Conservation (phyloP, 768 basidiomycete species). For the Psilocybe sp. region DNA sequence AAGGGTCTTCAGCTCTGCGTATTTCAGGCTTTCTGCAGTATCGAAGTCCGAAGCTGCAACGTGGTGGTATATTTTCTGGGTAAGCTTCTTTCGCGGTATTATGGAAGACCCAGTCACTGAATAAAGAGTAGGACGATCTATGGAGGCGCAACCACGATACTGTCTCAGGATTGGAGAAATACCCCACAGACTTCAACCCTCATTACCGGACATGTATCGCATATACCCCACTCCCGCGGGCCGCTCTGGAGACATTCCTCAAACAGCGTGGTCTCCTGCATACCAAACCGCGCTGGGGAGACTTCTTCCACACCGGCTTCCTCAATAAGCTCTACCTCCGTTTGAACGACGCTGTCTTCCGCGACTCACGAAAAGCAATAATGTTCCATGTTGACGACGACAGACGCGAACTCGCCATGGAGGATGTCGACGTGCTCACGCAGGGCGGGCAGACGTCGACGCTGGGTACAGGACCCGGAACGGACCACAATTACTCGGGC, state of each 20-base stretch:
- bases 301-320: slow-evolving; percentile 61
- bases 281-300: slow-evolving; percentile 35
- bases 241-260: slow-evolving; percentile 64
- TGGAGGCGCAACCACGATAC: slow-evolving; percentile 70
- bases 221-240: slow-evolving; percentile 63
- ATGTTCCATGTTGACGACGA: slow-evolving; percentile 61
- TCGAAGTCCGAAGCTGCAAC: slow-evolving; percentile 45
- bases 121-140: slow-evolving; percentile 56
- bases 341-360: slow-evolving; percentile 66
- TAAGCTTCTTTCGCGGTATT: slow-evolving; percentile 24
- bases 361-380: slow-evolving; percentile 48
- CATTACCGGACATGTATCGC: slow-evolving; percentile 72
- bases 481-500: slow-evolving; percentile 61
- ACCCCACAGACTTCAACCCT: slow-evolving; percentile 66
- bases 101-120: neutral
- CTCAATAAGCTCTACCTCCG: slow-evolving; percentile 72
- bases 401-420: slow-evolving; percentile 55
- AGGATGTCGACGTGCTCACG: slow-evolving; percentile 55
- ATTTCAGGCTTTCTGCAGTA: slow-evolving; percentile 52
- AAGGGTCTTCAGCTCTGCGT: slow-evolving; percentile 43
- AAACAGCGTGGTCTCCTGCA: slow-evolving; percentile 57
- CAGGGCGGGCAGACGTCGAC: slow-evolving; percentile 45
- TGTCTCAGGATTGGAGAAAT: slow-evolving; percentile 42
- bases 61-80: slow-evolving; percentile 86
- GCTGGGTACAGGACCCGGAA: slow-evolving; percentile 66